Conservation (phyloP, 352 stramenopile genomes). For the Pythium oligandrum region DNA sequence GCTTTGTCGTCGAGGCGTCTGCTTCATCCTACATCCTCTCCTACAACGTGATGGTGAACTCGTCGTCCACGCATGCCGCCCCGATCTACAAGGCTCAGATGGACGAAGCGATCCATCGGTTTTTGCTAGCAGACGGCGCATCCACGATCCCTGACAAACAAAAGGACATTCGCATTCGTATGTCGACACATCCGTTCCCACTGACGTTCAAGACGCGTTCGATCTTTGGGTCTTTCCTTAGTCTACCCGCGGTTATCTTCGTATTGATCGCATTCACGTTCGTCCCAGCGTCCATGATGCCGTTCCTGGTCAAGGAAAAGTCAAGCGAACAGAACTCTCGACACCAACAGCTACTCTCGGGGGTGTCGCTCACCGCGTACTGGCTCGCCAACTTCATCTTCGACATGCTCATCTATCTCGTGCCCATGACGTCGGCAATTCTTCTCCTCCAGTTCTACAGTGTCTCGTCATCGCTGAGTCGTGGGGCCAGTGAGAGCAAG, state of each 20-base stretch:
- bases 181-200: constrained; percentile 55
- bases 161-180: constrained; percentile 17
- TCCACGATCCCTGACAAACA: background rate
- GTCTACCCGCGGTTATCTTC: constrained; percentile 78
- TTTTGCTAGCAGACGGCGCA: constrained; percentile 21
- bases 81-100: constrained; percentile 55
- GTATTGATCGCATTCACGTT: constrained; percentile 92
- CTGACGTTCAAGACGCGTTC: constrained; percentile 49
- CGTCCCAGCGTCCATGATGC: constrained; percentile 89
- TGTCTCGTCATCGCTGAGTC: constrained; percentile 51
- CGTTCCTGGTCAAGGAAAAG: constrained; percentile 96
- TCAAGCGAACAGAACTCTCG: constrained; percentile 91
- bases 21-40: constrained; percentile 27
- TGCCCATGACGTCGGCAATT: constrained; percentile 57
- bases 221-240: constrained; percentile 57
- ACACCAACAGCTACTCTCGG: constrained; percentile 95
- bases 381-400: constrained; percentile 96
- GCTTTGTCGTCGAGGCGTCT: constrained; percentile 41
- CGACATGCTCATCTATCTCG: constrained; percentile 89
- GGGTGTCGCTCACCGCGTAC: constrained; percentile 91
- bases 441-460: constrained; percentile 44
- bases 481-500: constrained; percentile 8
- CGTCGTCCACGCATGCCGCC: constrained; percentile 35
- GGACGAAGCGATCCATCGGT: constrained; percentile 53
- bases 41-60: constrained; percentile 68